Percentiles rank a stretch among this genome's conserved stretches.
Conservation (phyloP, 768 basidiomycete genomes). For the Mycena crocata region DNA sequence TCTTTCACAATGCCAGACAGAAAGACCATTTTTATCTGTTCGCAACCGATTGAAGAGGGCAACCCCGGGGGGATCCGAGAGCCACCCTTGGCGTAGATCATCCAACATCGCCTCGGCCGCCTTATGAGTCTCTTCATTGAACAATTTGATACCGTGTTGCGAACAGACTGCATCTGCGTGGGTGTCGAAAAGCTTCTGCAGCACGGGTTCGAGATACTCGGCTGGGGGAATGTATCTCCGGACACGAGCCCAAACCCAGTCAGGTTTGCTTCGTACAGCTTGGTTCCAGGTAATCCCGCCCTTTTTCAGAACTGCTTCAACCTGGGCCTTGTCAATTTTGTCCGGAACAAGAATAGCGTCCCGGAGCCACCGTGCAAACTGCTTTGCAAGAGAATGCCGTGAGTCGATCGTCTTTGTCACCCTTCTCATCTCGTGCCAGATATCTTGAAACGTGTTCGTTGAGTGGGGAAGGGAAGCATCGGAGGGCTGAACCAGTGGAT, state of each 20-base stretch:
- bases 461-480: no score
- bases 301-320: conserved; percentile 6
- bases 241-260: conserved; percentile 5
- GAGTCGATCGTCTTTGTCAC: neutral
- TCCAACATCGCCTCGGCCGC: conserved; percentile 1
- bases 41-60: conserved; percentile 8
- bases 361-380: conserved; percentile 1
- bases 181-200: neutral
- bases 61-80: conserved; percentile 7
- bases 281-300: neutral
- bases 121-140: neutral
- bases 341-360: conserved; percentile 3
- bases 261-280: conserved; percentile 1
- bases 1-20: neutral
- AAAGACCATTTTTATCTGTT: neutral
- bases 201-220: neutral
- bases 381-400: conserved; percentile 1
- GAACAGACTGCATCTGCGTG: neutral
- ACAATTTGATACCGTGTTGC: neutral
- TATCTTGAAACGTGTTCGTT: neutral
- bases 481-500: no score
- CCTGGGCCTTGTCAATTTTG: conserved; percentile 9
- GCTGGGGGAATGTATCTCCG: neutral
- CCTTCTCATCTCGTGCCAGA: neutral
- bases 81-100: conserved; percentile 6